phyloP scores from a whole-genome alignment of 768 basidiomycete species.

The Lepiota brunneoincarnata region DNA sequence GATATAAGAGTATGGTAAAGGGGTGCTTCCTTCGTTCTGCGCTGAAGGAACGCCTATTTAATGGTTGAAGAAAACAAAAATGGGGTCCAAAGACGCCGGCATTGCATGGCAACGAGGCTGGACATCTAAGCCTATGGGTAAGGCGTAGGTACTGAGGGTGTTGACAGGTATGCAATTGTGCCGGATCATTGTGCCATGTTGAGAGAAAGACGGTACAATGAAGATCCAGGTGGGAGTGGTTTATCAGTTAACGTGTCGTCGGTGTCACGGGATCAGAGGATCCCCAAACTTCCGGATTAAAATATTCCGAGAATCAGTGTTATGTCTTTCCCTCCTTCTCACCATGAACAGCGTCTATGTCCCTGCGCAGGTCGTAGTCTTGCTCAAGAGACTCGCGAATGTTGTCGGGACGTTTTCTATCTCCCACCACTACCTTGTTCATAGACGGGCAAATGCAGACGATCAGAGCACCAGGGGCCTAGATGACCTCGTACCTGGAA shows the following conservation, averaged over 20 bases:
- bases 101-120: too few relatives aligned
- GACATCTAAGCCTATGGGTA: too few relatives aligned
- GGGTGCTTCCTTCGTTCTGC: too few relatives aligned
- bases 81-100: too few relatives aligned
- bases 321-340: constrained; percentile 11
- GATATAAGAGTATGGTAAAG: too few relatives aligned
- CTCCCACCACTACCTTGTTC: constrained; percentile 57
- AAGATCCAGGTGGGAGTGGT: too few relatives aligned
- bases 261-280: background rate
- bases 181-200: too few relatives aligned
- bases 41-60: too few relatives aligned
- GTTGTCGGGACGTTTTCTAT: constrained; percentile 69
- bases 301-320: background rate
- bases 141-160: too few relatives aligned
- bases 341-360: constrained; percentile 45
- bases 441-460: constrained; percentile 16
- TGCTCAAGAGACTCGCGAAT: constrained; percentile 66
- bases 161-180: too few relatives aligned
- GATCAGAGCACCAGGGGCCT: background rate
- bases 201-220: too few relatives aligned
- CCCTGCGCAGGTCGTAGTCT: constrained; percentile 55
- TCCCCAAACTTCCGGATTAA: constrained; percentile 2
- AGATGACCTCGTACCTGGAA: background rate
- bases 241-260: constrained; percentile 4
- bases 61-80: too few relatives aligned